Evolutionary conservation across 163 green algal genomes (phyloP).

Genomic region (Smithsoniella earleae): DNA sequence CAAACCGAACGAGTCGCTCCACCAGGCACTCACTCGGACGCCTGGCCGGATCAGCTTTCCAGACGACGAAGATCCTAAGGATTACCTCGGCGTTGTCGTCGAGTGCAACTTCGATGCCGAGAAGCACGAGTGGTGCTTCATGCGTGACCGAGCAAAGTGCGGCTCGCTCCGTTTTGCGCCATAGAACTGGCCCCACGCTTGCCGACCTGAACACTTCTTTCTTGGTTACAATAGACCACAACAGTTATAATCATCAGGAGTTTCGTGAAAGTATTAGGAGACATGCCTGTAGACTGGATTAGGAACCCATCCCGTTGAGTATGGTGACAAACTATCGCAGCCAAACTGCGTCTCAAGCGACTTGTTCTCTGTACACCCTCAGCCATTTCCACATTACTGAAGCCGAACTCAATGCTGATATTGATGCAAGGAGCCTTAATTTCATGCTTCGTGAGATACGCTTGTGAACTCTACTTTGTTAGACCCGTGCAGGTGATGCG

Average conservation of each 20-base stretch:
- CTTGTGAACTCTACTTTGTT: too few species aligned
- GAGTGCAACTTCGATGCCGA: constrained; percentile 77
- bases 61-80: constrained; percentile 33
- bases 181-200: background rate
- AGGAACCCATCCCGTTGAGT: background rate
- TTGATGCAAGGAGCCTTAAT: too few species aligned
- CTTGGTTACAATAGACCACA: too few species aligned
- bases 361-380: too few species aligned
- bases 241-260: too few species aligned
- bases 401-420: too few species aligned
- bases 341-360: background rate
- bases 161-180: background rate
- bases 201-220: background rate
- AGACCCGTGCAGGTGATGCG: too few species aligned
- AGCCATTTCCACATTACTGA: too few species aligned
- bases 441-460: too few species aligned
- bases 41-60: constrained; percentile 47
- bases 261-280: background rate
- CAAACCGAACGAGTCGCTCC: background rate
- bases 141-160: constrained; percentile 57
- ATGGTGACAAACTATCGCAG: background rate
- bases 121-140: constrained; percentile 63
- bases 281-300: background rate
- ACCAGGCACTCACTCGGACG: background rate
- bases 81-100: constrained; percentile 61